phyloP scores from a whole-genome alignment of 1,284 basidiomycete species.

The Phlebopus sp. region DNA sequence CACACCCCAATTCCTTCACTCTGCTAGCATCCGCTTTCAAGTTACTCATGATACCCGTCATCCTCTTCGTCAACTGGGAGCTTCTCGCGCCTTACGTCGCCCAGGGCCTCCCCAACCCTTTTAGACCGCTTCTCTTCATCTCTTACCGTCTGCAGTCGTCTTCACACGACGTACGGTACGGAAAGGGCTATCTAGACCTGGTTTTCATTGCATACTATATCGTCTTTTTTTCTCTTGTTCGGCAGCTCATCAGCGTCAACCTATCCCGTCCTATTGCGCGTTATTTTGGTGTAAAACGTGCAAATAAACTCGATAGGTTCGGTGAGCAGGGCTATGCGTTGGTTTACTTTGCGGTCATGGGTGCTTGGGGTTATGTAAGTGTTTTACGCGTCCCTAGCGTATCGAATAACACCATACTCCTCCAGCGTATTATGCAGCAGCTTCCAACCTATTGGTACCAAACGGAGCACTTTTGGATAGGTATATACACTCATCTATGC shows the following conservation, averaged over 20 bases:
- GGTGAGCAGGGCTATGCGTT: constrained; percentile 89
- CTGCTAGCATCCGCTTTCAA: constrained; percentile 64
- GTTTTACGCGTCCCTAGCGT: not conserved
- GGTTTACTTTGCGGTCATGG: constrained; percentile 75
- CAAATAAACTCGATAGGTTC: constrained; percentile 76
- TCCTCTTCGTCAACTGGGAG: constrained; percentile 76
- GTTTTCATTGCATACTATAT: constrained; percentile 85
- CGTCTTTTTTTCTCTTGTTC: constrained; percentile 88
- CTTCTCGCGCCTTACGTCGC: constrained; percentile 50
- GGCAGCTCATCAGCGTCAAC: constrained; percentile 75
- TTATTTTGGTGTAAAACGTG: constrained; percentile 65
- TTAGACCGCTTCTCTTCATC: constrained; percentile 73
- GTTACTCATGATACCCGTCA: constrained; percentile 68
- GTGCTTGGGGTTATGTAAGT: constrained; percentile 76
- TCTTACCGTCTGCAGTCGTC: constrained; percentile 65
- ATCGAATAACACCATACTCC: not conserved
- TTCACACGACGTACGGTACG: constrained; percentile 59
- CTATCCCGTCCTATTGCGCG: constrained; percentile 71
- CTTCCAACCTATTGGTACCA: constrained; percentile 90
- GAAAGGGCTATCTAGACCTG: constrained; percentile 79
- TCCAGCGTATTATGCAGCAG: constrained; percentile 79
- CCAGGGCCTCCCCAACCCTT: constrained; percentile 65
- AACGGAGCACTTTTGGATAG: constrained; percentile 81
- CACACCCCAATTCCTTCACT: not conserved
- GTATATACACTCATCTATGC: constrained; percentile 34